Conservation (phyloP, 164 flowering plant species). For the Nelumbo lutea region DNA sequence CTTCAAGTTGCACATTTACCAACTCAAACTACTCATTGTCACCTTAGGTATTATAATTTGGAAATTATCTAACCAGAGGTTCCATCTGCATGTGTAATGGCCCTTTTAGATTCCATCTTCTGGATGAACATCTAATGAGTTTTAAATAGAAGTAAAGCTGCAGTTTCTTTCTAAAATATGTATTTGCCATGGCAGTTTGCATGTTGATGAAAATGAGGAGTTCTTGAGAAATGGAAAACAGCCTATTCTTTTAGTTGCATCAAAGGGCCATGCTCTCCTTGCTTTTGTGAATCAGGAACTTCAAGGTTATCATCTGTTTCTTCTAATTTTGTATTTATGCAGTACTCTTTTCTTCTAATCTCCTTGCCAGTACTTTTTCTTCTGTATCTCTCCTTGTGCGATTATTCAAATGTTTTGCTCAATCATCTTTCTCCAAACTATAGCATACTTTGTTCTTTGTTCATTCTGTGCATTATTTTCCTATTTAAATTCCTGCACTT, state of each 20-base stretch:
- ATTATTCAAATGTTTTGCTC: neutral
- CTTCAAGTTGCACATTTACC: neutral
- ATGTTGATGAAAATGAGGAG: conserved; percentile 55
- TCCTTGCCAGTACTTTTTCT: neutral
- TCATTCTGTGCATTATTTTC: neutral
- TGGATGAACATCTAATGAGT: neutral
- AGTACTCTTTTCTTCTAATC: neutral
- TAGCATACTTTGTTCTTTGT: neutral
- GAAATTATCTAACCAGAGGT: neutral
- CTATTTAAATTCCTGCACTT: neutral
- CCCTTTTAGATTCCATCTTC: neutral
- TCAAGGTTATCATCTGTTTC: conserved; percentile 47
- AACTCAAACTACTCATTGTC: neutral
- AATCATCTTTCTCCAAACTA: neutral
- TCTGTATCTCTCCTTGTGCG: neutral
- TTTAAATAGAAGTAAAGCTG: neutral
- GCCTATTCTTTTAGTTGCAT: conserved; percentile 63
- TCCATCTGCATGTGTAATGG: neutral
- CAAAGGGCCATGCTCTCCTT: conserved; percentile 94
- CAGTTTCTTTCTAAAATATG: conserved; percentile 2
- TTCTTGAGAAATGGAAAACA: conserved; percentile 47
- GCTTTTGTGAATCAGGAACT: conserved; percentile 77
- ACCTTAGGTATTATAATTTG: neutral
- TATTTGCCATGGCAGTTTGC: conserved; percentile 43
- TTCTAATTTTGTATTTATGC: conserved; percentile 4